phyloP scores from a whole-genome alignment of 2,329 filamentous ascomycete species.

The Beauveria brongniartii region DNA sequence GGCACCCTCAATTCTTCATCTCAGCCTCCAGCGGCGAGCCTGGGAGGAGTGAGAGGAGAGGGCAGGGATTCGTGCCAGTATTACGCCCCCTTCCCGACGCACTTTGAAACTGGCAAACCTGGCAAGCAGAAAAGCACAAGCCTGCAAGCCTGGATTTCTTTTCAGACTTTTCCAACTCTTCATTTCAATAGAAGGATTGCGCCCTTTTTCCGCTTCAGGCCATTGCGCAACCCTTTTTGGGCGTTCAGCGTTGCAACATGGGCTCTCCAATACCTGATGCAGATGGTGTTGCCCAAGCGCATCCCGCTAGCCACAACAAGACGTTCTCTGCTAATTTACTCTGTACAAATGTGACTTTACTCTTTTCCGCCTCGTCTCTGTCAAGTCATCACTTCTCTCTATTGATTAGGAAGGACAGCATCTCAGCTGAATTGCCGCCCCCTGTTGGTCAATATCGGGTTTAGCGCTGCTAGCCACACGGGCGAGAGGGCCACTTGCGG shows the following conservation, averaged over 20 bases:
- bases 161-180: neutral
- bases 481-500: neutral
- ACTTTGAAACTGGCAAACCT: neutral
- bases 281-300: neutral
- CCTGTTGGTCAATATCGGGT: neutral
- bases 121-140: neutral
- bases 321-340: too few species aligned
- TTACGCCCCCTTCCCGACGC: neutral
- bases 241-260: too few species aligned
- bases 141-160: neutral
- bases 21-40: neutral
- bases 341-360: neutral
- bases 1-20: neutral
- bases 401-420: neutral
- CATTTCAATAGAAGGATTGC: neutral
- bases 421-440: neutral
- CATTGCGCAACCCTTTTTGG: too few species aligned
- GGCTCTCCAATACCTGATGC: too few species aligned
- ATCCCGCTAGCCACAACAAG: neutral
- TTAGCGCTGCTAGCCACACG: neutral
- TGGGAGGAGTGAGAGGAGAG: neutral
- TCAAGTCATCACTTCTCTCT: too few species aligned
- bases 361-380: neutral
- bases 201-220: neutral
- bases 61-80: neutral